phyloP scores from a whole-genome alignment of 2,329 filamentous ascomycete species.

The Cladosporium austrohemisphaericum region DNA sequence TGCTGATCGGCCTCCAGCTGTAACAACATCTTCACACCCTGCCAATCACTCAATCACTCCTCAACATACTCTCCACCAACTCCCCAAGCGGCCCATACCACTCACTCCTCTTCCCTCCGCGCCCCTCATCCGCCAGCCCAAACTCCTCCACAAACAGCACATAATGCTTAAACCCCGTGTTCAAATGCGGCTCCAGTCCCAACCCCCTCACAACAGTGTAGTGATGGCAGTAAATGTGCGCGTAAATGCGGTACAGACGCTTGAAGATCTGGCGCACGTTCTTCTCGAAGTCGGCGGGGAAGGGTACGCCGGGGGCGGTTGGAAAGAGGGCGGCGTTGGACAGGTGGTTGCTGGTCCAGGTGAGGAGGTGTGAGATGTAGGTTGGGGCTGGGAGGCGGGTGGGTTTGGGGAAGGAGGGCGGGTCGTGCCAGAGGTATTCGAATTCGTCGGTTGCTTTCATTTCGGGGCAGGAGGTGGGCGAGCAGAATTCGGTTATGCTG shows the following conservation, averaged over 20 bases:
- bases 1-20: too few relatives aligned
- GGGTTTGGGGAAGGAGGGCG: conserved; percentile 85
- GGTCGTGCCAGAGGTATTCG: conserved; percentile 98
- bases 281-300: conserved; percentile 82
- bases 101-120: conserved; percentile 57
- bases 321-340: conserved; percentile 95
- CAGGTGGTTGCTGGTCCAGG: conserved; percentile 91
- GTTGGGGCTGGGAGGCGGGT: conserved; percentile 97
- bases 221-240: conserved; percentile 96
- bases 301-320: conserved; percentile 69
- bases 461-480: conserved; percentile 91
- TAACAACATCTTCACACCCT: not conserved
- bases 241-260: conserved; percentile 95
- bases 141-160: conserved; percentile 98
- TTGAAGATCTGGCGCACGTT: conserved; percentile 99
- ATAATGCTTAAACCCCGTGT: conserved; percentile 99
- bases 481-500: conserved; percentile 98
- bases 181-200: conserved; percentile 92
- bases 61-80: conserved; percentile 94
- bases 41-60: conserved; percentile 65
- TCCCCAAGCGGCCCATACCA: conserved; percentile 96
- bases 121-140: conserved; percentile 74
- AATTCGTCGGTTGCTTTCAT: conserved; percentile 99
- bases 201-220: conserved; percentile 95
- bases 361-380: conserved; percentile 97